Evolutionary conservation across 495 filamentous ascomycete species (phyloP), one percentile per base, ranked within the genome.

Genomic region (Neurospora sp.): DNA sequence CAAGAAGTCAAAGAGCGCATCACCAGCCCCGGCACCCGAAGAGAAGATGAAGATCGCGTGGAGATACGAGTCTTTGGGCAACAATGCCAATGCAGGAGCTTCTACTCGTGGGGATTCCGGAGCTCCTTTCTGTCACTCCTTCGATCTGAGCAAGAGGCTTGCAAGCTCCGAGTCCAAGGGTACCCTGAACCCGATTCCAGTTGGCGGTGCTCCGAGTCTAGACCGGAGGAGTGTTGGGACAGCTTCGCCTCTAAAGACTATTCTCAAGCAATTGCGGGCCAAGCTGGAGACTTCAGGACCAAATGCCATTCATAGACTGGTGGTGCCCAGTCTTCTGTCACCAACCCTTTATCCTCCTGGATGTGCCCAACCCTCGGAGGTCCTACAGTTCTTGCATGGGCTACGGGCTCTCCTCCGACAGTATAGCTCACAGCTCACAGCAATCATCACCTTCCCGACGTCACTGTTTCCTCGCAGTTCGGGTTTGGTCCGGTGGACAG

Each of bases 41-140:
- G 93, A 96, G 71, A 91, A 89, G 80, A 99, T 99, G 96, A 98
- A 97, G 83, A 99, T 99, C 81, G 96, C 96, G 11, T 99, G 96
- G 96, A 85, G 96, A 80, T 99, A 99, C 82, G 94, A 98, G 80
- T 88, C 90, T 22, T 80, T 98, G 74, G 91, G 93, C 31, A 89
- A 91, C 44, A 44, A 70, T 5, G 70, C 73, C n/a, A 70, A 69
- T 86, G 88, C 82, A 83, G 89, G 37, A 71, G 85, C 85, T 48
- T 85, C 84, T 65, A 83, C 86, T 75, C 86, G 87, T 87, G 90
- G 84, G 22, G 80, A 81, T 41, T 41, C 42, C 39, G 72, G 39
- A n/a, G n/a, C 77, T 65, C 74, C 81, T 11, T 98, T 97, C 81
- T 97, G 91, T 79, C 96, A 98, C 80, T 87, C 89, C 12, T 98